These are phyloP conservation scores for Taxawa tesnikishii DNA, from an alignment of 2,329 filamentous ascomycete species.

Conservation along the genomic window DNA sequence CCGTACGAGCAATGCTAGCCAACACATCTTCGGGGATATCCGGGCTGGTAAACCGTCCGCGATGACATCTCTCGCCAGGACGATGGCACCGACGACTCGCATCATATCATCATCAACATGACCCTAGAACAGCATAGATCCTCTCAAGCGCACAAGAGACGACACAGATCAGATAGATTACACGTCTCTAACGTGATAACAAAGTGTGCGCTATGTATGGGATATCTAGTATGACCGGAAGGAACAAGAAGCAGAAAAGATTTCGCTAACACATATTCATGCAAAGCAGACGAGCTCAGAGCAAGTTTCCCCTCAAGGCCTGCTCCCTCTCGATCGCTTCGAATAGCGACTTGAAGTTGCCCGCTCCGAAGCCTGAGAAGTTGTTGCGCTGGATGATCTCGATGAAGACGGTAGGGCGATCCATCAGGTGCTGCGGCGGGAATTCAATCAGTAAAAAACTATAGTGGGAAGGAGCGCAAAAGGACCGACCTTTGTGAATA, in stretches of 20 bases:
- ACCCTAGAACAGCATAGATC: too few relatives aligned
- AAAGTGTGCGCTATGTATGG: not conserved
- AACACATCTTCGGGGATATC: too few relatives aligned
- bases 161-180: too few relatives aligned
- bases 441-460: too few relatives aligned
- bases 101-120: too few relatives aligned
- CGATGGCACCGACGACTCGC: too few relatives aligned
- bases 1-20: too few relatives aligned
- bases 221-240: not conserved
- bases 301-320: slow-evolving; percentile 68
- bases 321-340: slow-evolving; percentile 94
- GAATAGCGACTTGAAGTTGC: slow-evolving; percentile 91
- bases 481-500: slow-evolving; percentile 33
- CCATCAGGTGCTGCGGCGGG: slow-evolving; percentile 62
- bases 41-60: too few relatives aligned
- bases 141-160: too few relatives aligned
- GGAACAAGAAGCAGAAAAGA: not conserved
- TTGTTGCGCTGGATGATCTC: slow-evolving; percentile 91
- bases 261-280: not conserved
- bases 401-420: slow-evolving; percentile 87
- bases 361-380: slow-evolving; percentile 85
- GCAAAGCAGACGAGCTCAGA: too few relatives aligned
- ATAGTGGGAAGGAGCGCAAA: slow-evolving; percentile 47
- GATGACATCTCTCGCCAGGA: too few relatives aligned
- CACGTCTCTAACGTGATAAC: too few relatives aligned